Conservation (phyloP, 2,329 filamentous ascomycete species). For the Neofusicoccum sp. region DNA sequence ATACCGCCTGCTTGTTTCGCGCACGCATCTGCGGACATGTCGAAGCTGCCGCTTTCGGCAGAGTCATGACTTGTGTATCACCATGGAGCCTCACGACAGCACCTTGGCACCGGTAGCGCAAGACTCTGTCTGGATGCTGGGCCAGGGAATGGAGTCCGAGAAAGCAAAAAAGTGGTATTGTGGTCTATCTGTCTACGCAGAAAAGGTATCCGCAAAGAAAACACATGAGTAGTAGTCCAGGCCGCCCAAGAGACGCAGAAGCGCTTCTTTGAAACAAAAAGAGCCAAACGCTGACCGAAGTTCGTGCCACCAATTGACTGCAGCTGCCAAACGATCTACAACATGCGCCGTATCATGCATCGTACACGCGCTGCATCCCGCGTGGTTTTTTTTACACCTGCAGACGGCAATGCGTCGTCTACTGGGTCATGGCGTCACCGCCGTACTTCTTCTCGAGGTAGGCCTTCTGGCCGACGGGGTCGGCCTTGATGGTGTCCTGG, state of each 20-base stretch:
- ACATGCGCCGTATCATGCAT: conserved; percentile 13
- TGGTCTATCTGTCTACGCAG: conserved; percentile 22
- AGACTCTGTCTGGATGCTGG: background rate
- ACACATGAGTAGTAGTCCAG: conserved; percentile 6
- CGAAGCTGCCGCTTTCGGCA: too few species aligned
- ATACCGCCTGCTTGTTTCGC: background rate
- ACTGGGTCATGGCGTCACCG: conserved; percentile 27
- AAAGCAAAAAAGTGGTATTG: conserved; percentile 19
- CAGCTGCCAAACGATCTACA: background rate
- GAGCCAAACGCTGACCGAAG: conserved; percentile 2
- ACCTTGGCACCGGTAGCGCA: too few species aligned
- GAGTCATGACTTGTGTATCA: too few species aligned
- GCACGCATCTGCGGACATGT: background rate
- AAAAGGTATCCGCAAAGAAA: conserved; percentile 20
- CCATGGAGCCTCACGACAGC: too few species aligned
- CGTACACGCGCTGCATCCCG: background rate
- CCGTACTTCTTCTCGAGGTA: conserved; percentile 40
- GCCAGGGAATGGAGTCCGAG: background rate
- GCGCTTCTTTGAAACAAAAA: background rate
- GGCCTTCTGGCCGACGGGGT: conserved; percentile 42
- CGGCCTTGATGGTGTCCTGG: conserved; percentile 44
- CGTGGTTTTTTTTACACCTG: conserved; percentile 2
- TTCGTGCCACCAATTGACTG: background rate
- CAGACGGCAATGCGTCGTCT: background rate
- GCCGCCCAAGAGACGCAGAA: conserved; percentile 2